Percentiles rank a stretch among this genome's conserved stretches.
These are phyloP conservation scores for Cercospora zeae-maydis DNA, from an alignment of 2,329 filamentous ascomycete species.

Conservation along the genomic window DNA sequence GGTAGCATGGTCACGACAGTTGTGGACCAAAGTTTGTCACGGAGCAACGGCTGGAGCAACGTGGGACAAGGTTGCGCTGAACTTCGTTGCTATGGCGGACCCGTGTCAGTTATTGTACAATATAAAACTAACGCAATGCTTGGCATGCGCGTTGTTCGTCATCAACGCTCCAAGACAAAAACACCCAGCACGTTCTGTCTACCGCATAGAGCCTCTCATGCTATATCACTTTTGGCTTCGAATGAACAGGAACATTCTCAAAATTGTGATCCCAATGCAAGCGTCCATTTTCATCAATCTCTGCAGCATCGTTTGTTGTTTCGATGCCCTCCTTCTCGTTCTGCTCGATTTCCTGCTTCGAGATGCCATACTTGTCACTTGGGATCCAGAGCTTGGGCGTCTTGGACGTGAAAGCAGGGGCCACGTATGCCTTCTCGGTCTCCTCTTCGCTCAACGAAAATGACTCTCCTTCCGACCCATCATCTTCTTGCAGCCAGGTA, in stretches of 20 bases:
- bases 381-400: constrained; percentile 48
- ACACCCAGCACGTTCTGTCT: neutral
- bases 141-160: neutral
- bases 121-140: no score
- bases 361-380: constrained; percentile 44
- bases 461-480: constrained; percentile 22
- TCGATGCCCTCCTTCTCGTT: constrained; percentile 40
- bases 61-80: neutral
- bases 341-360: constrained; percentile 42
- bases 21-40: neutral
- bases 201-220: neutral
- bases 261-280: constrained; percentile 45
- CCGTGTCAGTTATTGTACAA: no score
- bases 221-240: constrained; percentile 32
- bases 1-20: neutral
- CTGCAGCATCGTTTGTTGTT: constrained; percentile 47
- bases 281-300: constrained; percentile 45
- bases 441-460: constrained; percentile 29
- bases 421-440: constrained; percentile 42
- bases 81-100: neutral
- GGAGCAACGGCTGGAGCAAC: neutral
- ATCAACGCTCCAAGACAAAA: no score
- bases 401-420: constrained; percentile 44
- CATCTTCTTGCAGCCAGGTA: constrained; percentile 24
- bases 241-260: constrained; percentile 44